phyloP scores from a whole-genome alignment of 164 flowering plant species.

The Vitis amurensis region DNA sequence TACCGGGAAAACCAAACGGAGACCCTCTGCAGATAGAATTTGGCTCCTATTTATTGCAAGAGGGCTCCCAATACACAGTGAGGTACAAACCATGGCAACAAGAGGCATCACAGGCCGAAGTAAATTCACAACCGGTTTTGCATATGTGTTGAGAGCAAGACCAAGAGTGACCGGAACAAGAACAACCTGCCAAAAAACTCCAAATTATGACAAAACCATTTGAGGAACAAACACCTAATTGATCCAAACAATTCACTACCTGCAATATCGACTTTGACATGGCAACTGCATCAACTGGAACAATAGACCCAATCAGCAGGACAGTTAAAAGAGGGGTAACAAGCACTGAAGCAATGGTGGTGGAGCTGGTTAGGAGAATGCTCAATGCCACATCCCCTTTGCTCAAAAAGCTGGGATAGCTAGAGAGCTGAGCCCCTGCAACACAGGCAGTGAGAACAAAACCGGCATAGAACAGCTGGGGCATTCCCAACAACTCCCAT shows the following conservation, averaged over 20 bases:
- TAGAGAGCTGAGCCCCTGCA: constrained; percentile 90
- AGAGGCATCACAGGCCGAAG: too few species aligned
- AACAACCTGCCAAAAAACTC: too few species aligned
- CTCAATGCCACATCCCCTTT: constrained; percentile 96
- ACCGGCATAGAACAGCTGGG: constrained; percentile 85
- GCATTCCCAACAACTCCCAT: constrained; percentile 65
- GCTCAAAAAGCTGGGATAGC: constrained; percentile 89
- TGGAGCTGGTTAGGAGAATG: constrained; percentile 80
- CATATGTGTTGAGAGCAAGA: too few species aligned
- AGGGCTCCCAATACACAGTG: too few species aligned
- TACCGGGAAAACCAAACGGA: too few species aligned
- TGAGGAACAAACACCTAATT: too few species aligned
- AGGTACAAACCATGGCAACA: too few species aligned
- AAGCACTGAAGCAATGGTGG: constrained; percentile 79
- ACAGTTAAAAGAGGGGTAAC: constrained; percentile 85
- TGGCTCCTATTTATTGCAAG: too few species aligned
- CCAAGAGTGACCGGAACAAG: too few species aligned
- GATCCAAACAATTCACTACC: constrained; percentile 33
- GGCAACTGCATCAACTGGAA: constrained; percentile 88
- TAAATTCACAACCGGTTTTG: too few species aligned
- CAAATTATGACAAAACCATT: too few species aligned
- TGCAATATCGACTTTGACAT: constrained; percentile 97
- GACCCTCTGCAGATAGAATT: too few species aligned
- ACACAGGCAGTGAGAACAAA: constrained; percentile 88
- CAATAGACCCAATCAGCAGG: constrained; percentile 86